Evolutionary conservation across 164 flowering plant genomes (phyloP), one percentile per base, ranked within the genome.

Genomic region (Sextonia rubra): DNA sequence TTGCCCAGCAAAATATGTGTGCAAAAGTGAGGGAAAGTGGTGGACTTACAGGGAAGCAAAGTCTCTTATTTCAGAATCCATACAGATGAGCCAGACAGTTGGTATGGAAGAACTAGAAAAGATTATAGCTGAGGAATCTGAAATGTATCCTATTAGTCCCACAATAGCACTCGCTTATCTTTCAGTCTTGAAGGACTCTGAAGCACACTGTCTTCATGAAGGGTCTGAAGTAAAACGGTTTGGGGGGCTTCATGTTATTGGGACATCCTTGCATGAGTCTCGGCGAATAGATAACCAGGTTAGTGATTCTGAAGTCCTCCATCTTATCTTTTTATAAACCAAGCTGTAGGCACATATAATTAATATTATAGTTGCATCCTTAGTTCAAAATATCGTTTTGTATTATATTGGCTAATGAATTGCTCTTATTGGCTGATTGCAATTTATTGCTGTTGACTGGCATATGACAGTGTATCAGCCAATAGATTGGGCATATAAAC

Each of bases 201-300:
- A 91, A 86, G 72, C 69, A 37, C 97, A 95, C 81, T 86, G 93
- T 79, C 80, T 63, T 23, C 77, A 77, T 68, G 99, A 95, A 83
- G 99, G 99, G 15, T 71, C 84, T 72, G 97, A 91, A 76, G 99
- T 96, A 62, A 96, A 96, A 82, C 82, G 78, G 64, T 87, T 91
- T 69, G 99, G 99, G 61, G 99, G 99, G 11, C 99, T 96, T 82
- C 98, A 93, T 84, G 99, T 96, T 72, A 90, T 96, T 72, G 99
- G 99, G 22, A 96, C 99, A 79, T 93, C 98, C 56, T 80, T 93
- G 77, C 98, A 96, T 66, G 99, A 96, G 79, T 93, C 98, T 15
- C 89, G 99, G 63, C 89, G 99, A 77, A 96, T 96, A 67, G 99
- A 95, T 84, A 95, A 95, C 74, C 99, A 95, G 94, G 98, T 90